Percentiles rank a stretch among this genome's conserved stretches.
Evolutionary conservation across 2,329 filamentous ascomycete genomes (phyloP).

Genomic region (Phaeoacremonium minimum): DNA sequence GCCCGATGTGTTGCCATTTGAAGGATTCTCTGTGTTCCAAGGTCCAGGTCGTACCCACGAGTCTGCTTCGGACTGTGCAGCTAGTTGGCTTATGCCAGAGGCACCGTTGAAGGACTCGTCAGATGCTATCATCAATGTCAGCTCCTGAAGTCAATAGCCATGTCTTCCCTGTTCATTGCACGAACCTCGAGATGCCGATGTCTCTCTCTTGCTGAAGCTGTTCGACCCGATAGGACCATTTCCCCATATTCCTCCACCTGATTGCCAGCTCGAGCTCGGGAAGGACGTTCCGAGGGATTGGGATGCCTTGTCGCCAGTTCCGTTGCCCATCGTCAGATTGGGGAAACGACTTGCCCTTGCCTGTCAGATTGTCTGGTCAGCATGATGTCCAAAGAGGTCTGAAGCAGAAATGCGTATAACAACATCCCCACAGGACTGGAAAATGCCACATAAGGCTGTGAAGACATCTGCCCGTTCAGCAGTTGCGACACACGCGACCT

Average conservation of each 20-base stretch:
- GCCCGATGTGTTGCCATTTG: conserved; percentile 39
- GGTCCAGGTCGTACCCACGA: conserved; percentile 52
- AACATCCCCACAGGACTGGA: too few species aligned
- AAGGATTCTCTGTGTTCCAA: conserved; percentile 53
- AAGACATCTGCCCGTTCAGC: too few species aligned
- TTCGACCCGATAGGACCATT: conserved; percentile 38
- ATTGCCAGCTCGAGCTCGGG: conserved; percentile 27
- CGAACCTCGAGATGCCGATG: conserved; percentile 44
- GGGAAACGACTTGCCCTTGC: conserved; percentile 31
- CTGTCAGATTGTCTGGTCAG: too few species aligned
- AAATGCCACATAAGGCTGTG: too few species aligned
- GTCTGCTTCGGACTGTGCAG: conserved; percentile 65
- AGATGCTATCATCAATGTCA: conserved; percentile 23
- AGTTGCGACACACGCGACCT: too few species aligned
- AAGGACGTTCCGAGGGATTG: conserved; percentile 36
- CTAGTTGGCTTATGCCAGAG: conserved; percentile 65
- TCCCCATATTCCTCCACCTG: conserved; percentile 47
- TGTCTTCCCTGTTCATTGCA: conserved; percentile 6
- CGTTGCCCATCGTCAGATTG: conserved; percentile 27
- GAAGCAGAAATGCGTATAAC: too few species aligned
- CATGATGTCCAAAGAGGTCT: too few species aligned
- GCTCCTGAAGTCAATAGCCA: conserved; percentile 5
- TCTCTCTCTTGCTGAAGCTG: conserved; percentile 38
- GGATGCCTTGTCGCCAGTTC: conserved; percentile 21
- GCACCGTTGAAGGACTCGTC: conserved; percentile 46